Conservation (phyloP, 2,329 filamentous ascomycete species). For the Claviceps spartinae region DNA sequence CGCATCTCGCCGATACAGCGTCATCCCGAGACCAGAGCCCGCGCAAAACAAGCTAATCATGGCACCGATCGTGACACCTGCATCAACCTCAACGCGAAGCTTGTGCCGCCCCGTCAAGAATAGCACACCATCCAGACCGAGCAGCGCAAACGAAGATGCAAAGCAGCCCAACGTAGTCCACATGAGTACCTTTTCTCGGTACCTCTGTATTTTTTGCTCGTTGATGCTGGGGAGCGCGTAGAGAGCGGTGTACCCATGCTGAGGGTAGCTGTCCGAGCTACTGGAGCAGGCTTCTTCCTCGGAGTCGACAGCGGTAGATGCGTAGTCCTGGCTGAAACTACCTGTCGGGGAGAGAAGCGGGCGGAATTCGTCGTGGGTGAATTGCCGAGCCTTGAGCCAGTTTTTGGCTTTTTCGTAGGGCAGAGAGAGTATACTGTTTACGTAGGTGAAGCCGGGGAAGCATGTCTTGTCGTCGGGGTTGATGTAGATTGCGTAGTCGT, state of each 20-base stretch:
- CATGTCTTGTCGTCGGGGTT: slow-evolving; percentile 48
- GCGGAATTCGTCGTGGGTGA: slow-evolving; percentile 11
- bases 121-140: slow-evolving; percentile 51
- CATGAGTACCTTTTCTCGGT: slow-evolving; percentile 42
- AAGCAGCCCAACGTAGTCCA: slow-evolving; percentile 41
- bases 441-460: slow-evolving; percentile 50
- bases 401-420: slow-evolving; percentile 37
- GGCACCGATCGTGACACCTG: slow-evolving; percentile 56
- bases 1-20: slow-evolving; percentile 36
- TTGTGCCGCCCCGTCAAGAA: slow-evolving; percentile 55
- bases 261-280: slow-evolving; percentile 34
- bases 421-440: slow-evolving; percentile 36
- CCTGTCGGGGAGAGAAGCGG: slow-evolving; percentile 8
- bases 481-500: slow-evolving; percentile 60
- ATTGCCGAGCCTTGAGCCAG: slow-evolving; percentile 29
- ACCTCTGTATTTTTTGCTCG: slow-evolving; percentile 35
- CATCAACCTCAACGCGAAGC: slow-evolving; percentile 58
- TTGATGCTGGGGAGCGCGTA: slow-evolving; percentile 39
- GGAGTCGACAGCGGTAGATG: slow-evolving; percentile 22
- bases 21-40: slow-evolving; percentile 45
- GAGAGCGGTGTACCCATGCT: slow-evolving; percentile 37
- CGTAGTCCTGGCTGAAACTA: slow-evolving; percentile 16
- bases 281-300: slow-evolving; percentile 36
- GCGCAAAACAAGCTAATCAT: slow-evolving; percentile 52
- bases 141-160: slow-evolving; percentile 45